phyloP scores from a whole-genome alignment of 179 eudicot genomes.

The Heliamphora pulchella region DNA sequence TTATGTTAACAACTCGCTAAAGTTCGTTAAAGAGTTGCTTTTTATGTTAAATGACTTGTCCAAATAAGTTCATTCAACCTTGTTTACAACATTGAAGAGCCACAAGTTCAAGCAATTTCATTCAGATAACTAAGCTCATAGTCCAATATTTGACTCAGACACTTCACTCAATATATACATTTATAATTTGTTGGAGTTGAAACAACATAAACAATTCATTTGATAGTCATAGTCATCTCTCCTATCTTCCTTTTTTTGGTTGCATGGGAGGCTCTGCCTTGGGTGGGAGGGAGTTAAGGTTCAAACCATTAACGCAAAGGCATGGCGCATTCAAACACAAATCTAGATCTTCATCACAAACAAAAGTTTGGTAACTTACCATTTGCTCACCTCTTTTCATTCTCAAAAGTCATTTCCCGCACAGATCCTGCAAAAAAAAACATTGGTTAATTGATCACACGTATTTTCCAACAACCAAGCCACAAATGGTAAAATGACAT shows the following conservation, averaged over 20 bases:
- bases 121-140: neutral
- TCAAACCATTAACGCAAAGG: neutral
- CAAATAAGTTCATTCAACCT: neutral
- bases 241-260: too few species aligned
- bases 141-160: neutral
- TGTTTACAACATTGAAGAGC: neutral
- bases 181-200: neutral
- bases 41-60: neutral
- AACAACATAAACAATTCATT: neutral
- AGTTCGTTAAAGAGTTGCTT: neutral
- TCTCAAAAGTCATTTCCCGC: neutral
- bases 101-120: conserved; percentile 10
- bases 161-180: neutral
- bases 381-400: neutral
- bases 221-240: neutral
- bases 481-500: neutral
- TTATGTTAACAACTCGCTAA: neutral
- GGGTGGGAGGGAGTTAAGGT: neutral
- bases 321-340: neutral
- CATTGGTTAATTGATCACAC: neutral
- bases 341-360: too few species aligned
- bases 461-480: neutral
- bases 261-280: too few species aligned
- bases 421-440: neutral
- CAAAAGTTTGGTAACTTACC: neutral